Evolutionary conservation across 345 rosid species (phyloP).

Genomic region (Draba incana): DNA sequence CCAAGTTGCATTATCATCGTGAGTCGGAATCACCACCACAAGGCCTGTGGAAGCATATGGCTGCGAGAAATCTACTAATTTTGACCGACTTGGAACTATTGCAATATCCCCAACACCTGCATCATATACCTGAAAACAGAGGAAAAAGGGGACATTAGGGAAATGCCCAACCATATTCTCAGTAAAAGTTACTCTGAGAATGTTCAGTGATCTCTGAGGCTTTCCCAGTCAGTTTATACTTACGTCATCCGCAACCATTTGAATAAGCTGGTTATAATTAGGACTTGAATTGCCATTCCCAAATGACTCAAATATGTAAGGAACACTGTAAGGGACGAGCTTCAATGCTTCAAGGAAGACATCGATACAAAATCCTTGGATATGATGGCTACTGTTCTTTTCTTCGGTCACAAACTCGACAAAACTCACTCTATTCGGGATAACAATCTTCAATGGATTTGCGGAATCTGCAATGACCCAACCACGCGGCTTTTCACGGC

Average conservation of each 20-base stretch:
- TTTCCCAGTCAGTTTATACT: conserved; percentile 41
- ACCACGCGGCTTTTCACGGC: conserved; percentile 70
- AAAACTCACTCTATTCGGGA: conserved; percentile 83
- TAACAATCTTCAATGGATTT: conserved; percentile 71
- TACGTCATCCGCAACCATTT: conserved; percentile 64
- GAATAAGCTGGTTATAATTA: conserved; percentile 50
- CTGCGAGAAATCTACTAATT: conserved; percentile 69
- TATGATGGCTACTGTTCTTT: conserved; percentile 49
- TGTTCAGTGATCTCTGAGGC: conserved; percentile 27
- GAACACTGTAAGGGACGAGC: conserved; percentile 71
- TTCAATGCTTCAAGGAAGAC: conserved; percentile 70
- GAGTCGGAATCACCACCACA: conserved; percentile 65
- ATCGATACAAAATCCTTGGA: conserved; percentile 78
- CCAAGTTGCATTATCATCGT: conserved; percentile 53
- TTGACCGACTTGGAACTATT: conserved; percentile 61
- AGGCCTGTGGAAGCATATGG: conserved; percentile 75
- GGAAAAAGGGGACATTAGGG: conserved; percentile 5
- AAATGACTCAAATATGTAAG: conserved; percentile 59
- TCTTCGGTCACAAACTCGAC: conserved; percentile 65
- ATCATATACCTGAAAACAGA: conserved; percentile 58
- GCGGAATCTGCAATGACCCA: conserved; percentile 71
- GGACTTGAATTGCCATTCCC: conserved; percentile 83
- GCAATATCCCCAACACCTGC: conserved; percentile 74
- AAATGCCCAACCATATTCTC: conserved; percentile 10
- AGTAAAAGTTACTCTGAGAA: conserved; percentile 14